phyloP scores from a whole-genome alignment of 306 rosid genomes.

The Cucumis hystrix region DNA sequence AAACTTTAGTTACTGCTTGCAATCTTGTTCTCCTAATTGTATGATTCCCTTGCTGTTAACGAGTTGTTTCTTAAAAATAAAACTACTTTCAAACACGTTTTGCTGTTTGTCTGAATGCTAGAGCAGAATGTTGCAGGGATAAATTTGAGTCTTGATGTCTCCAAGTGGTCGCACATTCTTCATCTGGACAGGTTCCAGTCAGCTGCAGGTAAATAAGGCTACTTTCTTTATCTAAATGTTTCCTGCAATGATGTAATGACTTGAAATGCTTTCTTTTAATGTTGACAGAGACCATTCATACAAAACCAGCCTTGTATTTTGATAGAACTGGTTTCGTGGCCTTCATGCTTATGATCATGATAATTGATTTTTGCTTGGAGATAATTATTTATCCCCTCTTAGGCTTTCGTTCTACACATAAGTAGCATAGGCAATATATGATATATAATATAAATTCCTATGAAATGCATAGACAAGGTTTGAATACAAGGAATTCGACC shows the following conservation, averaged over 20 bases:
- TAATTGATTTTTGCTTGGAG: background rate
- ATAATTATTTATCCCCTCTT: background rate
- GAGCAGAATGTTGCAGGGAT: slow-evolving; percentile 80
- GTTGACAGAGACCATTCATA: background rate
- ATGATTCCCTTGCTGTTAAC: background rate
- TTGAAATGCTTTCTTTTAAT: background rate
- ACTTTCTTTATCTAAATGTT: slow-evolving; percentile 4
- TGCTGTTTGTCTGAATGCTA: background rate
- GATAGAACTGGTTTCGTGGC: background rate
- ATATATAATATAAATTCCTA: too few relatives aligned
- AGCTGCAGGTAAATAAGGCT: slow-evolving; percentile 49
- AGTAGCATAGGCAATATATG: background rate
- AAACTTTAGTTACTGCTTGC: background rate
- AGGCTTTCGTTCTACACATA: background rate
- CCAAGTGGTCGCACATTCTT: slow-evolving; percentile 83
- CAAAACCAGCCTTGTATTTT: background rate
- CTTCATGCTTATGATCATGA: background rate
- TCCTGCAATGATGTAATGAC: background rate
- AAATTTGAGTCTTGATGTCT: slow-evolving; percentile 70
- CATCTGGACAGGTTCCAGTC: slow-evolving; percentile 65
- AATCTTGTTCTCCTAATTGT: background rate
- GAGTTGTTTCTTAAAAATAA: background rate
- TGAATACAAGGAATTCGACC: background rate
- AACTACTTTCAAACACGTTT: background rate
- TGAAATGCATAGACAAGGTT: background rate